Conservation (phyloP, 768 basidiomycete species). For the Boletus edulis region DNA sequence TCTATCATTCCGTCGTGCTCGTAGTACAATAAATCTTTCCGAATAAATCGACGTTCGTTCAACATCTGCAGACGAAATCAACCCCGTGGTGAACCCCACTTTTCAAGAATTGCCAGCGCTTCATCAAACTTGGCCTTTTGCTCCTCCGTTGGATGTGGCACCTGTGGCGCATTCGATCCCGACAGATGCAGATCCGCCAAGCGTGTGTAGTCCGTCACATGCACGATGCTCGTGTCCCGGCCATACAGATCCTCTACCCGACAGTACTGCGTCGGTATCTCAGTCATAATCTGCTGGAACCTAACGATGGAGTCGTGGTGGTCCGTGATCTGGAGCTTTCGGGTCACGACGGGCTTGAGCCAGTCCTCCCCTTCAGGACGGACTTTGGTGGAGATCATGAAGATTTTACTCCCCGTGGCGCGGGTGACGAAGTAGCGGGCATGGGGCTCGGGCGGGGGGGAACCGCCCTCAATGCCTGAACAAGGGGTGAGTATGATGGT, state of each 20-base stretch:
- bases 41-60: too few species aligned
- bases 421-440: conserved; percentile 53
- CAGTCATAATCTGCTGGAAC: conserved; percentile 58
- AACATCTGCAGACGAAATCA: too few species aligned
- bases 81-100: conserved; percentile 30
- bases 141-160: conserved; percentile 52
- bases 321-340: conserved; percentile 39
- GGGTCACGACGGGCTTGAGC: conserved; percentile 40
- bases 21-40: too few species aligned
- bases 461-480: conserved; percentile 48
- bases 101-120: conserved; percentile 64
- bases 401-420: conserved; percentile 28
- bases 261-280: conserved; percentile 35
- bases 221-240: conserved; percentile 28
- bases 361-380: conserved; percentile 44
- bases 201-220: conserved; percentile 32
- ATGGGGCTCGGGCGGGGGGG: conserved; percentile 60
- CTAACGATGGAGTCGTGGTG: conserved; percentile 20
- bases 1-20: too few species aligned
- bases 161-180: conserved; percentile 57
- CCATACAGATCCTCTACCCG: conserved; percentile 73
- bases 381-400: conserved; percentile 47
- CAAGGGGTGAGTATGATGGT: neutral
- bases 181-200: conserved; percentile 11
- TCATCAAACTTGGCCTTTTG: conserved; percentile 63